Percentiles rank a stretch among this genome's conserved stretches.
phyloP scores from a whole-genome alignment of 768 basidiomycete genomes.

The Amyloporia xantha region DNA sequence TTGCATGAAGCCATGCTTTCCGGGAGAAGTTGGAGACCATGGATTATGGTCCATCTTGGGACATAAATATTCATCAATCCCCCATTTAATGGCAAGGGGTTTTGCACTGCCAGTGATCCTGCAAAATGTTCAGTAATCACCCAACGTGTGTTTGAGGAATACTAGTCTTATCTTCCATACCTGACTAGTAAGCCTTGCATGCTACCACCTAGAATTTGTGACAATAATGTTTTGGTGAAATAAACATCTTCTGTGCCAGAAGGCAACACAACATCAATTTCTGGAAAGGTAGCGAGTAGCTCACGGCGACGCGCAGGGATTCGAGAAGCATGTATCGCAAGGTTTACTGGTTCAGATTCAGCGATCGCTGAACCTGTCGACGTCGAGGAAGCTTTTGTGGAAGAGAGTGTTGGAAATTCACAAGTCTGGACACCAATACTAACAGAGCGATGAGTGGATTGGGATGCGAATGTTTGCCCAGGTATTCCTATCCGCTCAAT shows the following conservation, averaged over 20 bases:
- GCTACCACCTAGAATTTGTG: slow-evolving; percentile 32
- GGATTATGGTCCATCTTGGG: slow-evolving; percentile 47
- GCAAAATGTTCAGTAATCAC: neutral
- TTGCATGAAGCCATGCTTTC: slow-evolving; percentile 50
- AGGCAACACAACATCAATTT: slow-evolving; percentile 20
- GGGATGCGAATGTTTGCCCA: neutral
- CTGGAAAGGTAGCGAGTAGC: slow-evolving; percentile 20
- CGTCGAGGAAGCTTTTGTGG: too few species aligned
- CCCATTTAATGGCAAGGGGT: slow-evolving; percentile 24
- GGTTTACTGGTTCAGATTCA: neutral
- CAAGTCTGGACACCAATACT: neutral
- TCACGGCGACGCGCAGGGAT: slow-evolving; percentile 18
- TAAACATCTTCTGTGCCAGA: slow-evolving; percentile 19
- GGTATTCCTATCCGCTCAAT: neutral
- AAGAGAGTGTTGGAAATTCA: neutral
- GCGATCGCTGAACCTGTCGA: too few species aligned
- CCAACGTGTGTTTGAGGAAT: too few species aligned
- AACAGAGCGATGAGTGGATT: neutral
- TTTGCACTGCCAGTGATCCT: slow-evolving; percentile 14
- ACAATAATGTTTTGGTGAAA: slow-evolving; percentile 36
- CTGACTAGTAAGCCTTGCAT: slow-evolving; percentile 23
- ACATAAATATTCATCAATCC: slow-evolving; percentile 38
- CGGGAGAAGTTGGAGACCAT: slow-evolving; percentile 44
- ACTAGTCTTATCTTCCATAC: too few species aligned
- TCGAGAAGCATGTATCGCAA: slow-evolving; percentile 8